These are phyloP conservation scores for Epichloe gansuensis DNA, from an alignment of 2,329 filamentous ascomycete species.

Conservation along the genomic window DNA sequence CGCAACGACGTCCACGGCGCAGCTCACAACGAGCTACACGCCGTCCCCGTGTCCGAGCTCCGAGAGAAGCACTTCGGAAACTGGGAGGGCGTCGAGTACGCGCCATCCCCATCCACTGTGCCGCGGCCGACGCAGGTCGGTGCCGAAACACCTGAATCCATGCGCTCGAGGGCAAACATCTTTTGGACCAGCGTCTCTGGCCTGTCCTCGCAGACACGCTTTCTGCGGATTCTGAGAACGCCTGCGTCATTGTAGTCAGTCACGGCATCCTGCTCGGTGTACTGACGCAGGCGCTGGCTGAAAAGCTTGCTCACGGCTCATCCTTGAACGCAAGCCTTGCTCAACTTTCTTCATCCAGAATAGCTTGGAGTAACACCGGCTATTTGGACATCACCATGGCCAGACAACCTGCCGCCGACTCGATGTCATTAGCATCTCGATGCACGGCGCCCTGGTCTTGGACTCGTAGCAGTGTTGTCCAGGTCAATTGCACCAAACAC, in stretches of 20 bases:
- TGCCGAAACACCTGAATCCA: slow-evolving; percentile 55
- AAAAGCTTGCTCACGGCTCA: slow-evolving; percentile 29
- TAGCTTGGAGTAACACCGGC: slow-evolving; percentile 41
- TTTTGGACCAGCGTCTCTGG: slow-evolving; percentile 57
- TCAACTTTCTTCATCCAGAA: background rate
- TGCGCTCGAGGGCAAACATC: slow-evolving; percentile 48
- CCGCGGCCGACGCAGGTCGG: slow-evolving; percentile 26
- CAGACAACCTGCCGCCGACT: background rate
- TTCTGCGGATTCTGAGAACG: slow-evolving; percentile 4
- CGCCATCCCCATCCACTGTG: slow-evolving; percentile 13
- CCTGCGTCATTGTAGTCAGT: slow-evolving; percentile 54
- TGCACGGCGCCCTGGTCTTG: slow-evolving; percentile 11
- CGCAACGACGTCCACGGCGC: slow-evolving; percentile 24
- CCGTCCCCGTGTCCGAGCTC: slow-evolving; percentile 30
- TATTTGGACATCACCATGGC: slow-evolving; percentile 26
- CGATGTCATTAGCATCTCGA: background rate
- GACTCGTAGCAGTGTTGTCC: slow-evolving; percentile 10
- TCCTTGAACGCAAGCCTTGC: background rate
- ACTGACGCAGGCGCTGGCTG: slow-evolving; percentile 51
- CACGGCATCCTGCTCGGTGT: slow-evolving; percentile 71
- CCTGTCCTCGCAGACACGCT: slow-evolving; percentile 28
- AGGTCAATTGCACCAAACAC: slow-evolving; percentile 59
- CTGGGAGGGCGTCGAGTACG: slow-evolving; percentile 54
- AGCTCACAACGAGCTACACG: slow-evolving; percentile 4
- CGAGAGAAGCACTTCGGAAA: slow-evolving; percentile 66